These are phyloP conservation scores for Austroboletus eburneus DNA, from an alignment of 768 basidiomycete species.

Conservation along the genomic window DNA sequence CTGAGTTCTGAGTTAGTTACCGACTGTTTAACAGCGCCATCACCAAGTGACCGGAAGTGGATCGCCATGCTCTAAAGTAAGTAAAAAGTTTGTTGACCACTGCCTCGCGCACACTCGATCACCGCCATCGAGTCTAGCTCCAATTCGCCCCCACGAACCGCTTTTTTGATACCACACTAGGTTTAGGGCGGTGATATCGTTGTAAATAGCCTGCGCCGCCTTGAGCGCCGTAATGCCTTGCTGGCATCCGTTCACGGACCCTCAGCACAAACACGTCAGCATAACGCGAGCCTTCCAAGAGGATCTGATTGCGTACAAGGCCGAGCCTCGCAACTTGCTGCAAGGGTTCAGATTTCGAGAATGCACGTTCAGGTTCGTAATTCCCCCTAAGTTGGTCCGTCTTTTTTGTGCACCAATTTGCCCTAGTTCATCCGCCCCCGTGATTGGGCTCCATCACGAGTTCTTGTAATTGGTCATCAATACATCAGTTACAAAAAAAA, in stretches of 20 bases:
- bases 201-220: neutral
- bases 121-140: slow-evolving; percentile 1
- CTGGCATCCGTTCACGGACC: slow-evolving; percentile 26
- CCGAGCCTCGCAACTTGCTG: slow-evolving; percentile 12
- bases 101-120: neutral
- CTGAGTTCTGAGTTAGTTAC: too few relatives aligned
- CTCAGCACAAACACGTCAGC: slow-evolving; percentile 28
- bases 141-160: neutral
- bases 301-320: slow-evolving; percentile 28
- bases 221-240: slow-evolving; percentile 27
- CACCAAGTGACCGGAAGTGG: slow-evolving; percentile 18
- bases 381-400: slow-evolving; percentile 5
- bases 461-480: slow-evolving; percentile 15
- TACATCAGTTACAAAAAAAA: slow-evolving; percentile 10
- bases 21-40: slow-evolving; percentile 13
- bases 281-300: slow-evolving; percentile 16
- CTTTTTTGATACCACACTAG: slow-evolving; percentile 7
- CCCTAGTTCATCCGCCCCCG: slow-evolving; percentile 13
- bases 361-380: slow-evolving; percentile 23
- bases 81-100: slow-evolving; percentile 7
- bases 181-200: slow-evolving; percentile 22
- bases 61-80: slow-evolving; percentile 16
- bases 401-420: slow-evolving; percentile 9
- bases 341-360: slow-evolving; percentile 26
- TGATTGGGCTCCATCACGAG: slow-evolving; percentile 8